These are phyloP conservation scores for Claviceps maximensis DNA, from an alignment of 2,329 filamentous ascomycete genomes.

Conservation along the genomic window DNA sequence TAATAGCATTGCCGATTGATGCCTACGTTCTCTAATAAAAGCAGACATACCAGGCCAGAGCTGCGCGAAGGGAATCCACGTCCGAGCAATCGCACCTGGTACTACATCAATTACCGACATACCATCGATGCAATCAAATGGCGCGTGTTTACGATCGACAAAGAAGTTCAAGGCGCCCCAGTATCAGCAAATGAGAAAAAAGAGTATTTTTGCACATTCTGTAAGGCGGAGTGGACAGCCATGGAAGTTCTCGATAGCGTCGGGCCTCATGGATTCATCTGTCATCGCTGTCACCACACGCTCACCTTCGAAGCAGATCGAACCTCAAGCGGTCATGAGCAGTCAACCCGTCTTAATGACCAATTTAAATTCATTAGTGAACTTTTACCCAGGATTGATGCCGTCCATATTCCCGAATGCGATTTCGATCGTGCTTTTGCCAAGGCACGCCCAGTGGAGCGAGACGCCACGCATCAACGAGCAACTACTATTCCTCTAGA, in stretches of 20 bases:
- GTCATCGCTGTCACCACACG: slow-evolving; percentile 59
- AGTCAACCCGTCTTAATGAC: slow-evolving; percentile 61
- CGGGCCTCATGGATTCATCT: slow-evolving; percentile 61
- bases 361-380: slow-evolving; percentile 70
- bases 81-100: slow-evolving; percentile 80
- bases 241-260: slow-evolving; percentile 77
- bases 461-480: slow-evolving; percentile 54
- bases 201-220: slow-evolving; percentile 75
- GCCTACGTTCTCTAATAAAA: slow-evolving; percentile 28
- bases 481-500: slow-evolving; percentile 47
- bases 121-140: slow-evolving; percentile 96
- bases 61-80: slow-evolving; percentile 68
- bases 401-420: slow-evolving; percentile 59
- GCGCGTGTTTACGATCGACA: slow-evolving; percentile 77
- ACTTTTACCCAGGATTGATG: slow-evolving; percentile 63
- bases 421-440: slow-evolving; percentile 58
- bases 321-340: slow-evolving; percentile 56
- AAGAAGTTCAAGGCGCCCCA: slow-evolving; percentile 73
- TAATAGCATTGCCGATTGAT: slow-evolving; percentile 8
- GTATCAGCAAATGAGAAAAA: slow-evolving; percentile 76
- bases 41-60: slow-evolving; percentile 52
- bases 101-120: slow-evolving; percentile 89
- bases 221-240: slow-evolving; percentile 74
- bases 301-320: slow-evolving; percentile 55
- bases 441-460: slow-evolving; percentile 48